Percentiles rank a stretch among this genome's conserved stretches.
Evolutionary conservation across 2,329 filamentous ascomycete genomes (phyloP).

Genomic region (Chrysosporium keratinophilum): DNA sequence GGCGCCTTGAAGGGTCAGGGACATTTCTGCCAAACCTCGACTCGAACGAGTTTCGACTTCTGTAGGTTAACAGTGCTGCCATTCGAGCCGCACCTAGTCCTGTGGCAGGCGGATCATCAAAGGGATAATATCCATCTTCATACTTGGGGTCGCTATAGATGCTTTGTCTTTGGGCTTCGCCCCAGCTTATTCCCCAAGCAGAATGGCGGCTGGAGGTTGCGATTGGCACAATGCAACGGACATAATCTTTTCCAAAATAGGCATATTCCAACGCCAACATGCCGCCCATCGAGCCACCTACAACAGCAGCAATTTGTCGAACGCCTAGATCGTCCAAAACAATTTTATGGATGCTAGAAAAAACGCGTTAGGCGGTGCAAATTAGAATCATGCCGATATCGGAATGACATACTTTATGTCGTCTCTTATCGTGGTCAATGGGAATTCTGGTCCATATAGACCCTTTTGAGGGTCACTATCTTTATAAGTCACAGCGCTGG

Average conservation of each 20-base stretch:
- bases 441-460: slow-evolving; percentile 89
- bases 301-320: slow-evolving; percentile 43
- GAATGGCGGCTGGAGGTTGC: slow-evolving; percentile 48
- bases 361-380: slow-evolving; percentile 10
- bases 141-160: slow-evolving; percentile 99
- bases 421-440: slow-evolving; percentile 85
- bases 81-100: slow-evolving; percentile 91
- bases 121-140: slow-evolving; percentile 88
- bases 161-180: slow-evolving; percentile 48
- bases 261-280: slow-evolving; percentile 49
- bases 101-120: slow-evolving; percentile 72
- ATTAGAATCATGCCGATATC: neutral
- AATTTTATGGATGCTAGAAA: slow-evolving; percentile 42
- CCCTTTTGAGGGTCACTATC: slow-evolving; percentile 65
- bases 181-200: slow-evolving; percentile 51
- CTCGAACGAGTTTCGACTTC: slow-evolving; percentile 94
- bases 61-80: slow-evolving; percentile 90
- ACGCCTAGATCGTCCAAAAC: slow-evolving; percentile 47
- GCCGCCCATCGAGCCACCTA: slow-evolving; percentile 50
- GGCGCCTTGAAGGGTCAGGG: slow-evolving; percentile 70
- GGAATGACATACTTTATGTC: slow-evolving; percentile 67
- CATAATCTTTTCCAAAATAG: slow-evolving; percentile 60
- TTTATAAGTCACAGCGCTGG: slow-evolving; percentile 59
- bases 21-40: slow-evolving; percentile 87
- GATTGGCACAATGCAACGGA: slow-evolving; percentile 45